These are phyloP conservation scores for Leishmania tropica DNA, from an alignment of 208 protist species.

Conservation along the genomic window DNA sequence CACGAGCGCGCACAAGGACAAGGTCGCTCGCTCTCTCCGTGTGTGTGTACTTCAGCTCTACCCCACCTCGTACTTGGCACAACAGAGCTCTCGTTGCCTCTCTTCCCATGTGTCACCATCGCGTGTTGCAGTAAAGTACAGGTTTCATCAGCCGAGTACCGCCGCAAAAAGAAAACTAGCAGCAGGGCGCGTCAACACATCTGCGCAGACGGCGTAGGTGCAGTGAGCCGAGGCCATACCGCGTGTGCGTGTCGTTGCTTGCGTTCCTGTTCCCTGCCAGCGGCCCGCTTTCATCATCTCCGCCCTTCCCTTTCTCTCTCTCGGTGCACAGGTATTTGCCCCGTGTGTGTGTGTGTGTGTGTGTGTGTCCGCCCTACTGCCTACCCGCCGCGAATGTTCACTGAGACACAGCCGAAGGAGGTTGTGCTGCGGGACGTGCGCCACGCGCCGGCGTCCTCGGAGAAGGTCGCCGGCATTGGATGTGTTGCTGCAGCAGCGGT, in stretches of 20 bases:
- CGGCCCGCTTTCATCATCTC: neutral
- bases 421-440: neutral
- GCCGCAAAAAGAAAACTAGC: neutral
- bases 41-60: neutral
- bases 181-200: neutral
- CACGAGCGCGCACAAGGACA: neutral
- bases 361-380: neutral
- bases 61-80: neutral
- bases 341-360: neutral
- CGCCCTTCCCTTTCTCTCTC: neutral
- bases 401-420: conserved; percentile 12
- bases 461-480: neutral
- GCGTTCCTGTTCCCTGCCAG: neutral
- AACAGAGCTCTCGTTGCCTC: neutral
- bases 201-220: neutral
- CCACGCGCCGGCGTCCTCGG: neutral
- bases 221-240: neutral
- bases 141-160: neutral
- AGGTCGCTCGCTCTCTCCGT: neutral
- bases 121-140: neutral
- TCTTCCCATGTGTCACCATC: neutral
- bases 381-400: conserved; percentile 4
- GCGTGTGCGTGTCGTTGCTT: neutral
- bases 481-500: neutral
- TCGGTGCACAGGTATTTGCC: neutral